Evolutionary conservation across 1,284 basidiomycete species (phyloP).

Genomic region (Papiliotrema terrestris): DNA sequence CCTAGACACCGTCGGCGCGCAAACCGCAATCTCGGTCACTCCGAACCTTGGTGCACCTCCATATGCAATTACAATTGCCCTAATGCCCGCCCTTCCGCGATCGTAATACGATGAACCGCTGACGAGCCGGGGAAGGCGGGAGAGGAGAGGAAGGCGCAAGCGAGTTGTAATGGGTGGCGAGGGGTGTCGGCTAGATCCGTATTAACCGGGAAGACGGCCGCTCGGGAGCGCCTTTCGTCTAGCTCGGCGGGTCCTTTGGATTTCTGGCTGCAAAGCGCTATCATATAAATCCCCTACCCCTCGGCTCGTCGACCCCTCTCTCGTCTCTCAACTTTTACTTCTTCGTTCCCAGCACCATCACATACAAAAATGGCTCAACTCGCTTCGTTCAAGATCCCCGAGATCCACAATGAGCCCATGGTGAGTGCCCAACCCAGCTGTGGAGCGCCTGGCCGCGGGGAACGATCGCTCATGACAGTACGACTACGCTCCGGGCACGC

Average conservation of each 20-base stretch:
- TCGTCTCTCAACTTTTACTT: neutral
- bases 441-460: neutral
- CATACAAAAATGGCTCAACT: constrained; percentile 53
- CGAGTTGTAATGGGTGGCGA: neutral
- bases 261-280: too few species aligned
- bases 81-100: too few species aligned
- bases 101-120: too few species aligned
- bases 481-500: constrained; percentile 70
- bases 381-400: constrained; percentile 75
- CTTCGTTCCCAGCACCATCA: neutral
- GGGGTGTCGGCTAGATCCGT: neutral
- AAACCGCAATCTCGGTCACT: too few species aligned
- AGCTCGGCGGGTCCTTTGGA: neutral
- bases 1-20: too few species aligned
- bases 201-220: neutral
- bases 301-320: neutral
- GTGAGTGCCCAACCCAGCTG: constrained; percentile 51
- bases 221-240: neutral
- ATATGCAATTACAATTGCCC: too few species aligned
- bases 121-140: too few species aligned
- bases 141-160: too few species aligned
- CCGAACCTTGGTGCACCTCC: too few species aligned
- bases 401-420: constrained; percentile 87
- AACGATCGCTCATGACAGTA: constrained; percentile 15
- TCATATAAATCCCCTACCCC: too few species aligned